Conservation (phyloP, 495 filamentous ascomycete genomes). For the Hypomontagnella submonticulosa region DNA sequence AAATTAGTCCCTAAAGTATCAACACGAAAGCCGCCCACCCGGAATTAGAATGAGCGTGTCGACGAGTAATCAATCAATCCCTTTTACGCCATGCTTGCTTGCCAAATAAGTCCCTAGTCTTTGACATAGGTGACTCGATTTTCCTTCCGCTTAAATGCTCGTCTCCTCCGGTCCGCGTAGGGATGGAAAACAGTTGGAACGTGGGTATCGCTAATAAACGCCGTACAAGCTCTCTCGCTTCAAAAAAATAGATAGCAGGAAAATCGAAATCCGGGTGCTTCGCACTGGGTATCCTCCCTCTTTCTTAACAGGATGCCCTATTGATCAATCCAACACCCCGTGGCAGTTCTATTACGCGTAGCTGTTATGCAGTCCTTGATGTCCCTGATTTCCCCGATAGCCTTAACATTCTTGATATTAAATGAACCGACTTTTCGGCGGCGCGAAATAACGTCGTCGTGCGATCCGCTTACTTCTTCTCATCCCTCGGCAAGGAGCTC, state of each 20-base stretch:
- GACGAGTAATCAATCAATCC: not conserved
- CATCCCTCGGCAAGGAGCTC: conserved; percentile 1
- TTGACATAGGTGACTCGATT: not conserved
- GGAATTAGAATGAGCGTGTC: conserved; percentile 13
- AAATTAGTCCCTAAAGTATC: not conserved
- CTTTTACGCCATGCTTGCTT: conserved; percentile 16
- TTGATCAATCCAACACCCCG: conserved; percentile 1
- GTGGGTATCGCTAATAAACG: conserved; percentile 22
- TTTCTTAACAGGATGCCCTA: conserved; percentile 2
- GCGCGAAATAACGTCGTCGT: too few species aligned
- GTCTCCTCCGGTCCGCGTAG: not conserved
- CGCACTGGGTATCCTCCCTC: not conserved
- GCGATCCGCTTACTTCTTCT: not conserved
- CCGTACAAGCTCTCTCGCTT: conserved; percentile 10
- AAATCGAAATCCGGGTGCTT: not conserved
- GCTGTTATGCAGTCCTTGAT: not conserved
- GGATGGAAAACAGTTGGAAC: not conserved
- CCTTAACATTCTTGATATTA: too few species aligned
- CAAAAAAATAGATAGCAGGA: not conserved
- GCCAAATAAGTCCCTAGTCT: not conserved
- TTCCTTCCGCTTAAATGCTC: not conserved
- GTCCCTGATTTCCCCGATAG: too few species aligned
- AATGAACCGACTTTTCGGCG: too few species aligned
- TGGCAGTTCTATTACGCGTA: not conserved
- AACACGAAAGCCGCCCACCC: conserved; percentile 4